Evolutionary conservation across 2,329 filamentous ascomycete species (phyloP), one percentile per base, ranked within the genome.

Genomic region (Arachnomyces sp.): DNA sequence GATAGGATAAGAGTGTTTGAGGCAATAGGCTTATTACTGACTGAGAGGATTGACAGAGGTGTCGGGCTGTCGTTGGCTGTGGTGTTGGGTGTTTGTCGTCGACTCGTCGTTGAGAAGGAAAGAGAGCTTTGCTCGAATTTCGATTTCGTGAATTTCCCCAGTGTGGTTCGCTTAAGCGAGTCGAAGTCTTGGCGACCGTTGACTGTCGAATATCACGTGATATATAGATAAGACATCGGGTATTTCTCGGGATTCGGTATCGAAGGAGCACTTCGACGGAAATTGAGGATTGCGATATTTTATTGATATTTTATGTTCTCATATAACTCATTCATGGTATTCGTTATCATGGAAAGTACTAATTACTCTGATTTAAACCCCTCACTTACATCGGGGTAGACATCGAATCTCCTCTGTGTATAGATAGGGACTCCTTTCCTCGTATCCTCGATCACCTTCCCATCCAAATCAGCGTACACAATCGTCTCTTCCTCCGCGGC

Each of bases 361-460:
- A 25, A 5, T 5, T 25, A 5, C 21, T 25, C 21, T 25, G 5
- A 25, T 25, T 68, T 59, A 50, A 60, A 66, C 21, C 77, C 81
- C 53, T 76, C 65, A 54, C 80, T 88, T 25, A 98, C 79, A 70
- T 98, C 89, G 0, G 87, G 84, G 62, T 98, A 98, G 14, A 98
- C 84, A 63, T 98, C 92, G 60, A 95, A 98, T 50, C 92, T 73
- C 54, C 92, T 75, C 73, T 98, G 92, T 13, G 74, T 75, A 54
- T 81, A 79, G 39, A 96, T 71, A 2, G 92, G 92, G 51, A 98
- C 95, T 4, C 82, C 82, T 61, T 77, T 86, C 60, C 90, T 77
- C 34, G 81, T 78, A 65, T 85, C 80, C 40, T 80, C 77, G 52
- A 96, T 85, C 54, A 72, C 75, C 8, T 74, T 77, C 3, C 72